These are phyloP conservation scores for Phanerochaete sordida DNA, from an alignment of 768 basidiomycete species.

Conservation along the genomic window DNA sequence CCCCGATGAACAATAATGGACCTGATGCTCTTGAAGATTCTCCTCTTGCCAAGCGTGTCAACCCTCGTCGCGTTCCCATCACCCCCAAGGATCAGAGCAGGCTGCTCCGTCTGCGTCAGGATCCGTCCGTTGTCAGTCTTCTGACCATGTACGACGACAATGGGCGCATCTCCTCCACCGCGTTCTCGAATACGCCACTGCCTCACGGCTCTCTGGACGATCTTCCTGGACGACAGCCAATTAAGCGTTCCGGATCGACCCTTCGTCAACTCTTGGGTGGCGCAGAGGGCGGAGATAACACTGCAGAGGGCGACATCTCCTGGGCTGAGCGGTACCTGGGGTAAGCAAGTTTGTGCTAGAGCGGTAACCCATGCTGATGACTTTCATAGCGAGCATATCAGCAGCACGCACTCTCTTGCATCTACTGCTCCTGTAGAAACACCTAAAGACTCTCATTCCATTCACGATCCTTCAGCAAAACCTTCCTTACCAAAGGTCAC, in stretches of 20 bases:
- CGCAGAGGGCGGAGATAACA: slow-evolving; percentile 22
- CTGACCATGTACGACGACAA: slow-evolving; percentile 72
- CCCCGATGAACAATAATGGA: slow-evolving; percentile 27
- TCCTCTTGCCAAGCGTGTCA: slow-evolving; percentile 25
- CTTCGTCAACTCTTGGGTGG: slow-evolving; percentile 69
- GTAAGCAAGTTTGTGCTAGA: not conserved
- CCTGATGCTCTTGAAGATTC: slow-evolving; percentile 12
- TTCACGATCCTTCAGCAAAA: slow-evolving; percentile 22
- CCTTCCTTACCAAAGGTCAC: slow-evolving; percentile 32
- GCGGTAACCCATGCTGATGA: not conserved
- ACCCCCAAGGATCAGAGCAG: slow-evolving; percentile 48
- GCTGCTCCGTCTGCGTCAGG: slow-evolving; percentile 58
- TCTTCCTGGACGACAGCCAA: slow-evolving; percentile 46
- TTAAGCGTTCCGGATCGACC: slow-evolving; percentile 64
- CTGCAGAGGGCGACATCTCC: slow-evolving; percentile 69
- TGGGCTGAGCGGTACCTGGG: slow-evolving; percentile 62
- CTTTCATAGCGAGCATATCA: slow-evolving; percentile 40
- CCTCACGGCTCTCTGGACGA: slow-evolving; percentile 18
- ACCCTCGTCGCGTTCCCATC: slow-evolving; percentile 29
- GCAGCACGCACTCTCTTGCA: slow-evolving; percentile 30
- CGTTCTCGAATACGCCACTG: slow-evolving; percentile 62
- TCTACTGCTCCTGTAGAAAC: slow-evolving; percentile 44
- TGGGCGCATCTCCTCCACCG: slow-evolving; percentile 55
- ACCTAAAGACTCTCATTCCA: slow-evolving; percentile 43
- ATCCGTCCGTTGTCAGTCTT: slow-evolving; percentile 76